A percentile compares a stretch with the other conserved stretches of the same genome.
These are phyloP conservation scores for Lentinula boryana DNA, from an alignment of 768 basidiomycete species.

Conservation along the genomic window DNA sequence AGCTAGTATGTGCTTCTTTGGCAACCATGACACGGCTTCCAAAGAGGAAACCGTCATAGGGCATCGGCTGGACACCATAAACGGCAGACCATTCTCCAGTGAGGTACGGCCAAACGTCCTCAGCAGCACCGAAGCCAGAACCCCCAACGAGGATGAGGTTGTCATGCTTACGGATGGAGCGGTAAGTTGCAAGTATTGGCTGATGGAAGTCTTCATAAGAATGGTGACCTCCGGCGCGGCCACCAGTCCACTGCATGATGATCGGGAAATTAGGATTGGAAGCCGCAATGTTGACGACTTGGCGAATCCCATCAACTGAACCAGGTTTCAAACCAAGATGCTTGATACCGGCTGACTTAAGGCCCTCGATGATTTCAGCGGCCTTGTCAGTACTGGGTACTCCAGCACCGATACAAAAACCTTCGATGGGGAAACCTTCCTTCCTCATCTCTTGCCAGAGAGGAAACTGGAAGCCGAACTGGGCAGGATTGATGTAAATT, in stretches of 20 bases:
- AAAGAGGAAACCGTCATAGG: slow-evolving; percentile 96
- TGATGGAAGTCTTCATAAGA: slow-evolving; percentile 99
- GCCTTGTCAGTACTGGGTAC: slow-evolving; percentile 97
- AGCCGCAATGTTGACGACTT: slow-evolving; percentile 93
- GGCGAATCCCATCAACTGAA: slow-evolving; percentile 94
- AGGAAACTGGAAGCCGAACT: slow-evolving; percentile 95
- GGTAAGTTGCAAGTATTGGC: slow-evolving; percentile 87
- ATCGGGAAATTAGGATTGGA: slow-evolving; percentile 95
- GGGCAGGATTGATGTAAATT: slow-evolving; percentile 96
- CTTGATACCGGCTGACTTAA: slow-evolving; percentile 82
- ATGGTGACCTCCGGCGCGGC: slow-evolving; percentile 97
- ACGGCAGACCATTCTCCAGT: slow-evolving; percentile 92
- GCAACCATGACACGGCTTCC: slow-evolving; percentile 98
- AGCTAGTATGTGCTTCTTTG: slow-evolving; percentile 93
- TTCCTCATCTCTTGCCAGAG: slow-evolving; percentile 97
- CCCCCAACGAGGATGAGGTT: slow-evolving; percentile 92
- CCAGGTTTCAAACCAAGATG: slow-evolving; percentile 99
- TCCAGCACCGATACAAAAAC: slow-evolving; percentile 98
- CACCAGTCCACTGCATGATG: slow-evolving; percentile 99
- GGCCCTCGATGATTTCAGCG: slow-evolving; percentile 85
- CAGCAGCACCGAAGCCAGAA: slow-evolving; percentile 92
- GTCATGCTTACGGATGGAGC: slow-evolving; percentile 77
- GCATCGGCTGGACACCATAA: slow-evolving; percentile 91
- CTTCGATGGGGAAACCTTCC: slow-evolving; percentile 93
- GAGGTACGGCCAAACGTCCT: slow-evolving; percentile 95